Conservation (phyloP, 805 yeast genomes). For the Saccharomycopsis sp. region DNA sequence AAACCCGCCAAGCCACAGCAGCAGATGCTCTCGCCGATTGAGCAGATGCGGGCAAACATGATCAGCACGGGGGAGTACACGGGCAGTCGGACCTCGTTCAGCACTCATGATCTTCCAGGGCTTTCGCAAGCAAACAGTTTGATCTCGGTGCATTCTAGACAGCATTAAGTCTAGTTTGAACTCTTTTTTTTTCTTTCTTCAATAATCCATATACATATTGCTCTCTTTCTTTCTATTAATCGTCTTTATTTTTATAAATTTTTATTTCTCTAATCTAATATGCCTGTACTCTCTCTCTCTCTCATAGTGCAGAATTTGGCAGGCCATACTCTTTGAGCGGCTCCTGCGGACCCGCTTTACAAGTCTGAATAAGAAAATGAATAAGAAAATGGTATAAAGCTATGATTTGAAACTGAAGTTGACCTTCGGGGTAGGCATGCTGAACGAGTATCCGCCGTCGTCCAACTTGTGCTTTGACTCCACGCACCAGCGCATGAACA, state of each 20-base stretch:
- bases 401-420: slow-evolving; percentile 8
- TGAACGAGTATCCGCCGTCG: slow-evolving; percentile 26
- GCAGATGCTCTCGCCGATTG: slow-evolving; percentile 11
- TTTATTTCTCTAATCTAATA: neutral
- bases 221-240: slow-evolving; percentile 2
- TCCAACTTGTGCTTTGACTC: slow-evolving; percentile 33
- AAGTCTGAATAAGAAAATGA: neutral
- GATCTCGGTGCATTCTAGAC: slow-evolving; percentile 23
- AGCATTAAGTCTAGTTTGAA: neutral
- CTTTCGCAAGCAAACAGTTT: slow-evolving; percentile 41
- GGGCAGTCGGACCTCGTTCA: slow-evolving; percentile 28
- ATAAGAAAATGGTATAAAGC: too few relatives aligned
- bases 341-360: too few relatives aligned
- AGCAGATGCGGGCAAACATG: slow-evolving; percentile 18
- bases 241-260: slow-evolving; percentile 5
- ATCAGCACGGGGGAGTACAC: slow-evolving; percentile 17
- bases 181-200: too few relatives aligned
- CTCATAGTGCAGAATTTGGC: too few relatives aligned
- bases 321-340: too few relatives aligned
- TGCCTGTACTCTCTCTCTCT: neutral
- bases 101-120: slow-evolving; percentile 41
- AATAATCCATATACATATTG: neutral
- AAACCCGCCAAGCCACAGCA: neutral
- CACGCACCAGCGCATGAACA: slow-evolving; percentile 32
- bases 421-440: slow-evolving; percentile 17